Percentiles rank a stretch among this genome's conserved stretches.
phyloP scores from a whole-genome alignment of 2,329 filamentous ascomycete genomes.

The Stachybotrys echinatus region DNA sequence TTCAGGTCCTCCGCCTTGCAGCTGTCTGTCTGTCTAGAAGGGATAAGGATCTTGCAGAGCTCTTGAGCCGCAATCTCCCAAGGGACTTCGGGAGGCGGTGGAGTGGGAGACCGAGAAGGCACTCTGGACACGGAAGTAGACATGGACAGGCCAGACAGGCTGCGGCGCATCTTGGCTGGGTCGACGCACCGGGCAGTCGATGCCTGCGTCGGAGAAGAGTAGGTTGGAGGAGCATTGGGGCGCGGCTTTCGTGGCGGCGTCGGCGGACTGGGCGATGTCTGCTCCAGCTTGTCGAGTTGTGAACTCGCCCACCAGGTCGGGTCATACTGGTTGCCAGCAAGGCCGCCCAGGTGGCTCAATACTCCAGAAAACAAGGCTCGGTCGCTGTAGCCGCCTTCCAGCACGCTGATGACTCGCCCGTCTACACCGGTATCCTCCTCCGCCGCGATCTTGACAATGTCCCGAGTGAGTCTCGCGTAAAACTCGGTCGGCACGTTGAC shows the following conservation, averaged over 20 bases:
- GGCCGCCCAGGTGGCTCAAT: conserved; percentile 81
- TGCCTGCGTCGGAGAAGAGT: conserved; percentile 81
- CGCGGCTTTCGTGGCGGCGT: conserved; percentile 49
- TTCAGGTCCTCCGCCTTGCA: conserved; percentile 75
- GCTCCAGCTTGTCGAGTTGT: conserved; percentile 66
- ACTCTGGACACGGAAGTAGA: conserved; percentile 21
- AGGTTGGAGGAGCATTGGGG: conserved; percentile 59
- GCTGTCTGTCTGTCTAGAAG: conserved; percentile 69
- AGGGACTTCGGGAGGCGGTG: conserved; percentile 73
- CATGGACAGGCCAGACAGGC: conserved; percentile 48
- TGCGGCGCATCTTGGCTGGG: conserved; percentile 59
- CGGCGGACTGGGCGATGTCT: conserved; percentile 44
- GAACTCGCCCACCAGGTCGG: conserved; percentile 64
- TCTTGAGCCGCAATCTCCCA: conserved; percentile 85
- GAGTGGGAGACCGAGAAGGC: conserved; percentile 43
- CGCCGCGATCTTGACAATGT: conserved; percentile 75
- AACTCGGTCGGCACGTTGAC: conserved; percentile 97
- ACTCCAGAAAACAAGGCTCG: conserved; percentile 83
- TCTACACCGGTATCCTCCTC: conserved; percentile 74
- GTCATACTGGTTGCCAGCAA: conserved; percentile 63
- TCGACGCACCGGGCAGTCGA: conserved; percentile 76
- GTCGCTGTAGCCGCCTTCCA: conserved; percentile 96
- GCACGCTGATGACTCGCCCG: conserved; percentile 83
- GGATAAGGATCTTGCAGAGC: conserved; percentile 76
- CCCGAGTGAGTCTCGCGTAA: conserved; percentile 84